Conservation (phyloP, 139 green algal genomes). For the Tetradesmus lagerheimii region DNA sequence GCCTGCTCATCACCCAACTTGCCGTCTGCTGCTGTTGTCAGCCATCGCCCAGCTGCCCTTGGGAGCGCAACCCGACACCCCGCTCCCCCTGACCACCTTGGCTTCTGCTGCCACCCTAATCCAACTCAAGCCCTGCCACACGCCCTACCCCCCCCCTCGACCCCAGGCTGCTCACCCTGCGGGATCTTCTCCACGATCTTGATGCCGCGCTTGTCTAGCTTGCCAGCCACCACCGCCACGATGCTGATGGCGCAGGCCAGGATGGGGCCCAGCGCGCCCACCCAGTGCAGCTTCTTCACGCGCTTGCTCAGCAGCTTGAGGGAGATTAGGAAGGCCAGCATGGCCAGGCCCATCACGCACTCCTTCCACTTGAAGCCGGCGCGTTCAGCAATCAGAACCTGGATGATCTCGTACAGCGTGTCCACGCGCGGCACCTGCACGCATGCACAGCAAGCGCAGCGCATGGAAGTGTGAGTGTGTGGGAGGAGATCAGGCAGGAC, state of each 20-base stretch:
- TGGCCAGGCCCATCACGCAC: conserved; percentile 61
- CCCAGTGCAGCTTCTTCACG: conserved; percentile 47
- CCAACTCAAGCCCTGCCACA: no score
- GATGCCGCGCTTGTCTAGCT: conserved; percentile 43
- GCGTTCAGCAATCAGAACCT: conserved; percentile 42
- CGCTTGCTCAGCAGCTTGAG: conserved; percentile 57
- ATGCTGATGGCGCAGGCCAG: conserved; percentile 54
- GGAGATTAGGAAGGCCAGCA: conserved; percentile 59
- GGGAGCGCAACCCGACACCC: no score
- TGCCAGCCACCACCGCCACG: conserved; percentile 38
- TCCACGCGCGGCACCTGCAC: conserved; percentile 44
- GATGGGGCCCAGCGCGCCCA: conserved; percentile 63
- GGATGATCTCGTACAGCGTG: conserved; percentile 51
- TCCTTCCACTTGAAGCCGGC: conserved; percentile 64
- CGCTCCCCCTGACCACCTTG: no score
- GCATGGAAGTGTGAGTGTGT: no score
- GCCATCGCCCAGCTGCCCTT: no score
- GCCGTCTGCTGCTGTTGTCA: no score
- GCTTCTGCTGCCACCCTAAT: no score
- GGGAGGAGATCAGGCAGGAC: no score
- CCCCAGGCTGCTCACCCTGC: conserved; percentile 19
- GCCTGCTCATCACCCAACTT: no score
- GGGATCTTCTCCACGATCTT: conserved; percentile 60
- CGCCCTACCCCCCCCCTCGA: no score
- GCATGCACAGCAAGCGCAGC: neutral